Evolutionary conservation across 169 alveolate genomes (phyloP).

Genomic region (Plasmodium inui): DNA sequence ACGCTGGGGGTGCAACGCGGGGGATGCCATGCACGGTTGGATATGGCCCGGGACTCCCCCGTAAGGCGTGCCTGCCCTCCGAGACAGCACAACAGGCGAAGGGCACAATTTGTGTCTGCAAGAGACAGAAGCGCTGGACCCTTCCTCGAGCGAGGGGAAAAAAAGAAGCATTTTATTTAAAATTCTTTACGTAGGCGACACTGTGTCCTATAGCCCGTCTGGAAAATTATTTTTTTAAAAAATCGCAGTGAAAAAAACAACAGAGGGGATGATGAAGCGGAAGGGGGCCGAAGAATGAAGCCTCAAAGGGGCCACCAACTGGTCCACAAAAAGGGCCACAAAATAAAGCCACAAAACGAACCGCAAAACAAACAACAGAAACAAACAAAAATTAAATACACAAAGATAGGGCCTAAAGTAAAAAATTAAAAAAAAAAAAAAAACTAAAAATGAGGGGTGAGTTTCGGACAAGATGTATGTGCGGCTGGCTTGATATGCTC

Average conservation of each 20-base stretch:
- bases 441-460: slow-evolving; percentile 31
- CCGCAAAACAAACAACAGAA: background rate
- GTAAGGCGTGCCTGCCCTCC: background rate
- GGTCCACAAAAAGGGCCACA: background rate
- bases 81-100: background rate
- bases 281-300: background rate
- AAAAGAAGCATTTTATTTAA: background rate
- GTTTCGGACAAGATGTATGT: background rate
- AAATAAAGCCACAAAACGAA: background rate
- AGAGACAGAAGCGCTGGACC: background rate
- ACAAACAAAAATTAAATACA: slow-evolving; percentile 15
- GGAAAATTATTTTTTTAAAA: background rate
- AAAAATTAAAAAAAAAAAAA: slow-evolving; percentile 25
- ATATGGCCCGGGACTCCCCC: background rate
- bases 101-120: background rate
- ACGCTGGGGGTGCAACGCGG: background rate
- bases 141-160: background rate
- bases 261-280: background rate
- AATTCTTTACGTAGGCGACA: background rate
- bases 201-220: background rate
- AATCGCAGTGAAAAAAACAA: background rate
- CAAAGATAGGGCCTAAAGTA: slow-evolving; percentile 13
- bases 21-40: background rate
- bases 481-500: background rate
- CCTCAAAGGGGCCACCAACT: background rate